Conservation (phyloP, 2,329 filamentous ascomycete genomes). For the Alternaria postmessia region DNA sequence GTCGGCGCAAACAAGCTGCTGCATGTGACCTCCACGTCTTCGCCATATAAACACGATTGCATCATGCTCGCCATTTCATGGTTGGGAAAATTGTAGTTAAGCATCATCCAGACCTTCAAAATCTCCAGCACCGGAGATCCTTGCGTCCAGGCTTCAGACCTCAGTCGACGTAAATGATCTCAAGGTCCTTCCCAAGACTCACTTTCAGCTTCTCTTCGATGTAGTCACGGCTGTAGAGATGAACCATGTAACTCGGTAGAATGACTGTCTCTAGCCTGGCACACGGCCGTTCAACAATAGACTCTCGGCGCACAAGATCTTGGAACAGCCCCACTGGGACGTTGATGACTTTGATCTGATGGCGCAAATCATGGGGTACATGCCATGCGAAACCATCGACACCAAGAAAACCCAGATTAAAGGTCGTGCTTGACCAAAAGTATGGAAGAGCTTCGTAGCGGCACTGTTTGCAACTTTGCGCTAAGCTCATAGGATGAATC, state of each 20-base stretch:
- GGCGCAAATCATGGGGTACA: not conserved
- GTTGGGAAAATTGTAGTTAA: rapidly evolving
- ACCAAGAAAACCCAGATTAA: not conserved
- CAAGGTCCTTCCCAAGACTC: not conserved
- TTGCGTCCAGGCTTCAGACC: too few species aligned
- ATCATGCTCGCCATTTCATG: too few species aligned
- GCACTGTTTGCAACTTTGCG: not conserved
- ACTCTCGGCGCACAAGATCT: not conserved
- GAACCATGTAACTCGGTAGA: not conserved
- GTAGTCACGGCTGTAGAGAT: too few species aligned
- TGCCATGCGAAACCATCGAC: not conserved
- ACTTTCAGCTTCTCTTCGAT: too few species aligned
- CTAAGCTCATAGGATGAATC: not conserved
- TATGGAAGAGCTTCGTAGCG: not conserved
- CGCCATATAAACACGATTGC: too few species aligned
- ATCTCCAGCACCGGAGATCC: too few species aligned
- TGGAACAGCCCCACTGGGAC: not conserved
- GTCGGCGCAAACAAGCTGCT: too few species aligned
- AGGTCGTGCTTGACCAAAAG: not conserved
- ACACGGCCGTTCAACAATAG: not conserved
- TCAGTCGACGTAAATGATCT: too few species aligned
- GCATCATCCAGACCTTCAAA: too few species aligned
- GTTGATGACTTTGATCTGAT: not conserved
- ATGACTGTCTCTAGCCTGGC: not conserved
- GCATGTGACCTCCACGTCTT: too few species aligned